Base-by-base conservation (phyloP, 306 rosid genomes). In the Vicia faba region DNA sequence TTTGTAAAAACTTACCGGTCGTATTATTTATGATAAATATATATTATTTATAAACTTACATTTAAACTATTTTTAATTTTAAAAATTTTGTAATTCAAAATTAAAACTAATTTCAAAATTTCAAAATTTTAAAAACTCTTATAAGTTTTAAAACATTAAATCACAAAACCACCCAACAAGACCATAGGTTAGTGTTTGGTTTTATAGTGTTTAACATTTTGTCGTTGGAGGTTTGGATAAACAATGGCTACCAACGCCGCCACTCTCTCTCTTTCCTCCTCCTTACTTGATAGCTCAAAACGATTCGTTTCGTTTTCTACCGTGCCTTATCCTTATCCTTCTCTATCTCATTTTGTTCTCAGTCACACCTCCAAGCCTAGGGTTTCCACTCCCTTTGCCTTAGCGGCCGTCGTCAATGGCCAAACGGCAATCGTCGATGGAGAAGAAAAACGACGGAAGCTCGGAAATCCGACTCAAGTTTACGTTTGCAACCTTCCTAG, bases 401-500 rank as follows among this genome's bases (percentile, higher is more conserved):
- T 48, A 38, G 67, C 82, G 3, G 74, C 68, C 29, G 72, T 59
- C 33, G 79, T 77, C 16, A 78, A 79, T 11, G 69, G 62, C 16
- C 25, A 46, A 15, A 46, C 53, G 11, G 10, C 20, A 46, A 46
- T 46, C 8, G 23, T 46, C 23, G 53, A 49, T 0, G 5, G 48
- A 10, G 12, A 33, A 6, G 31, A 61, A 45, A 74, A 71, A 50
- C 54, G 5, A 62, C 69, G 49, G 51, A 77, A 70, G 13, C 72
- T 0, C 20, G 14, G 64, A 60, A 78, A 71, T 51, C 80, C 88
- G 3, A 84, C 85, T 46, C 85, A 84, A 54, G 36, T 89, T 0
- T 89, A 86, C 46, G 89, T 84, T 0, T 89, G 92, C 73, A 89
- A 89, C 79, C 67, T 89, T 6, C 96, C 92, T 0, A 75, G 85